A percentile compares a stretch with the other conserved stretches of the same genome.
These are phyloP conservation scores for Chytriomyces sp. DNA, from an alignment of 192 early-diverging fungal genomes.

Conservation along the genomic window DNA sequence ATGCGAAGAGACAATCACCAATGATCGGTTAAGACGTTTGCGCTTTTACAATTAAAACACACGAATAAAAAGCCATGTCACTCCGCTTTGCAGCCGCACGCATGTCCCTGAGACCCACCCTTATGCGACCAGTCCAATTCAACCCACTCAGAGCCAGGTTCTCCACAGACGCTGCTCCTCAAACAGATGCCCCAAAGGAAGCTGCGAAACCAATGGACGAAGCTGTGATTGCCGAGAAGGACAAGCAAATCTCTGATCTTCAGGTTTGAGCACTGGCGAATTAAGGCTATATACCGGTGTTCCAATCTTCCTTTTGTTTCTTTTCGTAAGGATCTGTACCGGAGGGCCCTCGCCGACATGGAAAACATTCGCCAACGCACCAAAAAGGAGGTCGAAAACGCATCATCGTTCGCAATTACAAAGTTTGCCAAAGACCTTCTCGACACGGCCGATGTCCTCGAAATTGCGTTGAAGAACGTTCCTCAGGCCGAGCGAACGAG, in stretches of 20 bases:
- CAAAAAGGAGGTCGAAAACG: slow-evolving; percentile 80
- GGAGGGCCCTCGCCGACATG: slow-evolving; percentile 93
- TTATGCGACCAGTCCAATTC: too few relatives aligned
- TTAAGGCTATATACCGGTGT: too few relatives aligned
- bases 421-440: slow-evolving; percentile 98
- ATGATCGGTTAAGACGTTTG: too few relatives aligned
- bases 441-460: slow-evolving; percentile 88
- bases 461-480: slow-evolving; percentile 87
- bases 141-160: too few relatives aligned
- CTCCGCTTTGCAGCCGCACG: too few relatives aligned
- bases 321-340: slow-evolving; percentile 76
- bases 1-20: too few relatives aligned
- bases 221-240: slow-evolving; percentile 58
- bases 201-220: too few relatives aligned
- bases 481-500: slow-evolving; percentile 66
- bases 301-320: not conserved
- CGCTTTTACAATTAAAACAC: too few relatives aligned
- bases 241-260: slow-evolving; percentile 79
- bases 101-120: too few relatives aligned
- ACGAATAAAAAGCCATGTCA: too few relatives aligned
- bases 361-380: slow-evolving; percentile 94
- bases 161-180: too few relatives aligned
- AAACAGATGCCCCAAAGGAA: too few relatives aligned
- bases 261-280: slow-evolving; percentile 55
- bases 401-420: slow-evolving; percentile 88